Conservation (phyloP, 1,139 yeast species). For the Pneumocystis jirovecii region DNA sequence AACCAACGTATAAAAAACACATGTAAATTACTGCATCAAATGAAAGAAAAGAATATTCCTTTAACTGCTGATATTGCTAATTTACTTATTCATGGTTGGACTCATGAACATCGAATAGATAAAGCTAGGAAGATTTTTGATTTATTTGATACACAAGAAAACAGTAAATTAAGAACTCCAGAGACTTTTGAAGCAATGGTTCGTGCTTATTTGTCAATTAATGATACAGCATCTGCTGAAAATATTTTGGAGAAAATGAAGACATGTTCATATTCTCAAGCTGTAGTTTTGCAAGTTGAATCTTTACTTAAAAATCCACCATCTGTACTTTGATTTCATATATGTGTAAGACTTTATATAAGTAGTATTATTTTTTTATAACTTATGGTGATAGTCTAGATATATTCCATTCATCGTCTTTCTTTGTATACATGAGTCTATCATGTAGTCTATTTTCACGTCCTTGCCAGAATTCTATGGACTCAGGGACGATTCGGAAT, state of each 20-base stretch:
- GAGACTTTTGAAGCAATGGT: conserved; percentile 27
- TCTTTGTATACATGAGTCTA: conserved; percentile 45
- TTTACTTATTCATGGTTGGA: conserved; percentile 28
- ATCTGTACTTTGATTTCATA: not conserved
- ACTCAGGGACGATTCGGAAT: conserved; percentile 67
- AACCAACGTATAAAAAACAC: conserved; percentile 23
- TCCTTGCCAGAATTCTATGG: conserved; percentile 96
- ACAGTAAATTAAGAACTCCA: conserved; percentile 20
- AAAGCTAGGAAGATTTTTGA: conserved; percentile 25
- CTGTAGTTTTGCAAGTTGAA: conserved; percentile 18
- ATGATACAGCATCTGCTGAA: conserved; percentile 19
- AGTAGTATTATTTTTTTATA: not conserved
- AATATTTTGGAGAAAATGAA: conserved; percentile 21
- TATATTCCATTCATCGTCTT: conserved; percentile 1
- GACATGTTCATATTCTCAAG: conserved; percentile 20
- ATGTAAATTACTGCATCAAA: conserved; percentile 23
- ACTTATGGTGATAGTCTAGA: not conserved
- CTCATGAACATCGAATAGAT: conserved; percentile 20
- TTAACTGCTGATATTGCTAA: conserved; percentile 27
- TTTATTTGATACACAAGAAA: conserved; percentile 17
- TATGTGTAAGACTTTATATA: not conserved
- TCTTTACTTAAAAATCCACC: conserved; percentile 2
- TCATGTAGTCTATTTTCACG: conserved; percentile 82
- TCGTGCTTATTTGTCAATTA: conserved; percentile 23
- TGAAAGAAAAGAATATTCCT: conserved; percentile 24